Base-by-base conservation (phyloP, 2,329 filamentous ascomycete genomes). In the Tolypocladium ovalisporum region DNA sequence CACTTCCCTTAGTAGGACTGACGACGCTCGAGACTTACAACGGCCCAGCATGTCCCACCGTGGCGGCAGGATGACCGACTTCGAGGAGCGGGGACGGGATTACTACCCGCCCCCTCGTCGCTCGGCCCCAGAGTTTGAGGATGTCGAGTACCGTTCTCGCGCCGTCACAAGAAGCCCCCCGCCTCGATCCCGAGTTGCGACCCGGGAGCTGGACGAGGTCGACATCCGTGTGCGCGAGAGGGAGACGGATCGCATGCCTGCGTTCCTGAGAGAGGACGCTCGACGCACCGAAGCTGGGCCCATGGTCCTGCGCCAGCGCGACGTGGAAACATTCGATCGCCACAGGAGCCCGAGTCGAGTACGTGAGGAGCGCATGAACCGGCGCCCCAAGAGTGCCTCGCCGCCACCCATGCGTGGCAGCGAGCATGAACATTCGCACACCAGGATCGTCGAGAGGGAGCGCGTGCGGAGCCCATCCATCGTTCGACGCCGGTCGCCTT, bases 261-360 rank as follows among this genome's bases (percentile, higher is more conserved):
- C 75, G 55, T 83, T 82, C 63, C 67, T 83, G 58, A 76, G 79
- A 54, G 76, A 81, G 2, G 79, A 81, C 44, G 67, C 62, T 34
- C 73, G 78, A 57, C 76, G 76, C 17, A 58, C 68, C 32, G 80
- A 83, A 58, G 69, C 75, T 32, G 80, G 80, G 3, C 73, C 76
- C 40, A 68, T 84, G 64, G 80, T 84, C 22, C 73, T 84, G 53
- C 77, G 81, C 55, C 71, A 78, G 62, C 75, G 80, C 52, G 79
- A 83, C 57, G 73, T 82, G 54, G 81, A 83, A 70, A 80, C 77
- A 1, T 65, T 79, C 59, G 79, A 83, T 66, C 72, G 79, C 56
- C 72, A 70, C 47, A 73, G 75, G 54, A 77, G 73, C 55, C 78
- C 74, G 58, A 73, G 70, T 59, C 72, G 72, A 9, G 67, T 74